These are phyloP conservation scores for Rubroboletus satanas DNA, from an alignment of 768 basidiomycete species.

Conservation along the genomic window DNA sequence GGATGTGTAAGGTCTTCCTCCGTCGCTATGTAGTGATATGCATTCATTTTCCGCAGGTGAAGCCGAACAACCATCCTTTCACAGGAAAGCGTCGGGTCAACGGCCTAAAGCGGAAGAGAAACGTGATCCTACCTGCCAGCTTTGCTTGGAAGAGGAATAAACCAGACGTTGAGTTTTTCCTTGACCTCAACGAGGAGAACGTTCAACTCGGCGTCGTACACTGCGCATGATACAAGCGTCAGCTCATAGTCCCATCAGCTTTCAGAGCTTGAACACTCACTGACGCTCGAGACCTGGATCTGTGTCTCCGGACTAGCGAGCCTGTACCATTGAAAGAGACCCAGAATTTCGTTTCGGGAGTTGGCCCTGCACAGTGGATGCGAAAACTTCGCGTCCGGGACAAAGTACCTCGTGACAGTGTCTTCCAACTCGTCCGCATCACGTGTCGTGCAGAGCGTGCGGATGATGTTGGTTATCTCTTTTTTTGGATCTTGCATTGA, in stretches of 20 bases:
- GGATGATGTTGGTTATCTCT: constrained; percentile 46
- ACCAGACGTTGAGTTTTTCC: constrained; percentile 37
- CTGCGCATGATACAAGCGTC: constrained; percentile 27
- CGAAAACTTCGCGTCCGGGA: constrained; percentile 50
- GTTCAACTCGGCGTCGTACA: constrained; percentile 43
- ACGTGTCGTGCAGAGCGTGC: constrained; percentile 43
- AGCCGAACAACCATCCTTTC: constrained; percentile 48
- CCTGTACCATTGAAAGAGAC: constrained; percentile 65
- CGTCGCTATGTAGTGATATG: constrained; percentile 41
- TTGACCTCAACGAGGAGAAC: constrained; percentile 49
- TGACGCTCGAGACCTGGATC: constrained; percentile 39
- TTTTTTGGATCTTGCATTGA: constrained; percentile 54
- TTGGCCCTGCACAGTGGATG: constrained; percentile 57
- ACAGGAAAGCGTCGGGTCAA: neutral
- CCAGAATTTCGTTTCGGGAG: constrained; percentile 51
- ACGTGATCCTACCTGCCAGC: constrained; percentile 40
- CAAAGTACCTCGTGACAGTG: constrained; percentile 48
- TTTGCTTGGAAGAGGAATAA: constrained; percentile 49
- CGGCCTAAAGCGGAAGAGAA: neutral
- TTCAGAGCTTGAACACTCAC: constrained; percentile 31
- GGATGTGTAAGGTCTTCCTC: constrained; percentile 63
- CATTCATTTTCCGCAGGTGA: constrained; percentile 43
- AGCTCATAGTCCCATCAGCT: neutral
- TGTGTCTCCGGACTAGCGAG: constrained; percentile 52
- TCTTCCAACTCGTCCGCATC: constrained; percentile 49